Base-by-base conservation (phyloP, 306 rosid genomes). In the Quercus suber region DNA sequence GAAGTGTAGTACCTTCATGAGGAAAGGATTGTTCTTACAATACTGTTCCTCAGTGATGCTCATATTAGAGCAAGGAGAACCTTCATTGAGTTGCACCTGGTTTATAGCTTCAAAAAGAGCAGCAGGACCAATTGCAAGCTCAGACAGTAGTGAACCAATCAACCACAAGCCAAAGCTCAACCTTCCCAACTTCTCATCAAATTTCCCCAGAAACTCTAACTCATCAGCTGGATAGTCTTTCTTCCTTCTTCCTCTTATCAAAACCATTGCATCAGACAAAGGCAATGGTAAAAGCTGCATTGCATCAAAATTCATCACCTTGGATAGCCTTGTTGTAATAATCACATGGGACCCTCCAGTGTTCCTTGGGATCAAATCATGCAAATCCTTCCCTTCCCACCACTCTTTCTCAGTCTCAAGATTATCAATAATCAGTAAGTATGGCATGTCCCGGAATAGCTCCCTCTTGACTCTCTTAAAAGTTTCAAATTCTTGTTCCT, bases 401-500 rank as follows among this genome's bases (percentile, higher is more conserved):
- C 96, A 89, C 52, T 92, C 98, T 80, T 84, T 91, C 82, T 89
- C 93, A 19, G 85, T 87, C 87, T 92, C 97, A 65, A 94, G 96
- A 89, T 90, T 90, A 74, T 94, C 97, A 77, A 94, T 89, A 86
- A 94, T 82, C 52, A 94, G 45, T 82, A 94, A 88, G 80, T 90
- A 88, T 61, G 98, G 97, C 79, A 89, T 87, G 73, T 94, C 96
- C 55, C 98, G 75, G 53, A 90, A 92, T 41, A 94, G 69, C 79
- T 92, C 97, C 86, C 90, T 89, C 89, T 88, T 92, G 76, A 94
- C 90, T 73, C 94, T 87, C 89, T 88, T 92, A 88, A 94, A 90
- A 15, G 97, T 97, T 78, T 92, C 98, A 1, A 77, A 71, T 80
- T 94, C 98, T 78, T 94, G 98, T 85, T 92, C 98, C 80, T 94